Conservation (phyloP, 768 basidiomycete genomes). For the Pulveroboletus sp. region DNA sequence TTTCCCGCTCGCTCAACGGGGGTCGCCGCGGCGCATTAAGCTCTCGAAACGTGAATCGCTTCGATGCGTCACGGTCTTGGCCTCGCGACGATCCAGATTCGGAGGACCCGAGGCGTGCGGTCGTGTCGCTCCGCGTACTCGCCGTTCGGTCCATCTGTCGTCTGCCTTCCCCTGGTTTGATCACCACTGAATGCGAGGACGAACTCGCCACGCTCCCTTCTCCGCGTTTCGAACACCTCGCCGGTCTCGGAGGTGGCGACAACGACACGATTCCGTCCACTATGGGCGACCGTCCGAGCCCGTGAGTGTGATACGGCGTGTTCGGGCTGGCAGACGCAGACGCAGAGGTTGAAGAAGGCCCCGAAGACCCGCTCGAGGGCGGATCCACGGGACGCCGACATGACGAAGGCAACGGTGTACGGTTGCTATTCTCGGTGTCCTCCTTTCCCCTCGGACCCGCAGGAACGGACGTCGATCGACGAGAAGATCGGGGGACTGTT, state of each 20-base stretch:
- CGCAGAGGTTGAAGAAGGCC: conserved; percentile 40
- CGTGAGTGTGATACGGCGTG: conserved; percentile 31
- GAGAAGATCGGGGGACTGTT: conserved; percentile 11
- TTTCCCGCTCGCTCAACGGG: conserved; percentile 62
- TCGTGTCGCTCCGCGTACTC: conserved; percentile 31
- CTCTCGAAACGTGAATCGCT: conserved; percentile 47
- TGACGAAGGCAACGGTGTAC: conserved; percentile 9
- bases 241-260: conserved; percentile 29
- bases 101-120: conserved; percentile 17
- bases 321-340: conserved; percentile 38
- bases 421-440: conserved; percentile 1
- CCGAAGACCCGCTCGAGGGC: conserved; percentile 31
- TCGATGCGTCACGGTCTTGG: conserved; percentile 13
- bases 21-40: conserved; percentile 34
- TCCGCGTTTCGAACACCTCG: conserved; percentile 12
- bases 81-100: conserved; percentile 4
- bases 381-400: conserved; percentile 13
- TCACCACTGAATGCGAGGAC: conserved; percentile 6
- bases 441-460: conserved; percentile 5
- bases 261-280: conserved; percentile 22
- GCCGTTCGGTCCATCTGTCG: conserved; percentile 22
- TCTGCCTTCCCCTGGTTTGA: neutral
- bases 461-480: conserved; percentile 20
- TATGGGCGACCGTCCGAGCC: conserved; percentile 3
- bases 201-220: conserved; percentile 3